These are phyloP conservation scores for Globisporangium ultimum DNA, from an alignment of 352 stramenopile species.

Conservation along the genomic window DNA sequence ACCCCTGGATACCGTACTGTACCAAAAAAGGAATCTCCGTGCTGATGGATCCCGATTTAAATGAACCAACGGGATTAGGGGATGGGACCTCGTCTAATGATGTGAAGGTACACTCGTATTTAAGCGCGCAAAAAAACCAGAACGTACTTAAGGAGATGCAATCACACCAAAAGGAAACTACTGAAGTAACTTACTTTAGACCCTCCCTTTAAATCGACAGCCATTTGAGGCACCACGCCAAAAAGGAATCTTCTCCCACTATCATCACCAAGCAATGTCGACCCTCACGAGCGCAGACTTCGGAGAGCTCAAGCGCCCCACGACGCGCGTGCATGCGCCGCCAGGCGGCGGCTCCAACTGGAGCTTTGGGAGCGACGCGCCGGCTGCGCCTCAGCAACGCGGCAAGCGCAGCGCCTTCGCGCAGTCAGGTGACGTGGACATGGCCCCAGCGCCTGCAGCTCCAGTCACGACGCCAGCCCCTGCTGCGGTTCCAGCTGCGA, in stretches of 20 bases:
- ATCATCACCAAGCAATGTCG: conserved; percentile 50
- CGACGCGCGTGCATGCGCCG: conserved; percentile 76
- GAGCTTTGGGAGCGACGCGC: conserved; percentile 54
- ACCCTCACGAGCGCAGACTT: conserved; percentile 83
- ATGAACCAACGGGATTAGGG: conserved; percentile 1
- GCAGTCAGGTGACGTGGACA: conserved; percentile 21
- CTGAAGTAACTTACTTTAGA: too few relatives aligned
- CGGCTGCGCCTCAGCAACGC: conserved; percentile 19
- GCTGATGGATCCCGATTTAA: not conserved
- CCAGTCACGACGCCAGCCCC: conserved; percentile 17
- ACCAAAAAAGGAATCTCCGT: not conserved
- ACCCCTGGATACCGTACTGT: too few relatives aligned
- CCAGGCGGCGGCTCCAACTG: conserved; percentile 78
- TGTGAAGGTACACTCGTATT: not conserved
- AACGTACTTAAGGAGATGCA: not conserved
- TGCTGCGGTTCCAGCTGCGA: conserved; percentile 12
- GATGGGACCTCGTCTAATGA: not conserved
- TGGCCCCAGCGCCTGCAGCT: conserved; percentile 15
- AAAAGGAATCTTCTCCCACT: too few relatives aligned
- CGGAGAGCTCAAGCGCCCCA: conserved; percentile 79
- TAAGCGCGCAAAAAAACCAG: not conserved
- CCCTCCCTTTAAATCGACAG: too few relatives aligned
- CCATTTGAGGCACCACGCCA: too few relatives aligned
- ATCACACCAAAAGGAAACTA: too few relatives aligned
- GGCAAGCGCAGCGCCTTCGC: conserved; percentile 17